Evolutionary conservation across 257 asterid genomes (phyloP), one percentile per base, ranked within the genome.

Genomic region (Fraxinus quadrangulata): DNA sequence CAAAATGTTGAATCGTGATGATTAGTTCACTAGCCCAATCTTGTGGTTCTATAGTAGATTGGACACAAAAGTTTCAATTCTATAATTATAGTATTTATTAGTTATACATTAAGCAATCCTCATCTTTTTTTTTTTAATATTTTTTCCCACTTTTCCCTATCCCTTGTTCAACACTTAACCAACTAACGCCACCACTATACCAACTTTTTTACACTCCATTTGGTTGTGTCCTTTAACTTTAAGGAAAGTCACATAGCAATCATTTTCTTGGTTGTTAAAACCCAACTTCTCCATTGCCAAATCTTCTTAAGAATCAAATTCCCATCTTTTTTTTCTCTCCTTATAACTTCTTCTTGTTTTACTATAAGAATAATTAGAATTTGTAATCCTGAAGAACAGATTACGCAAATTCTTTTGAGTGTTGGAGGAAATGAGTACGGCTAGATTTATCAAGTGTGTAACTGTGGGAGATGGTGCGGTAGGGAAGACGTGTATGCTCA

Each of bases 401-500:
- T 11, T 11, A 42, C 16, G 49, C 17, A 2, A 42, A 11, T 42
- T 42, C 49, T 37, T 37, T 37, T 37, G 42, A 37, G 42, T 37
- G 8, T 37, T 37, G 49, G 49, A 42, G 49, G 13, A 42, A 40
- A 92, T 92, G 96, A 85, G 85, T 6, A 88, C 97, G 0, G 90
- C 97, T 6, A 88, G 90, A 77, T 93, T 92, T 75, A 86, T 91
- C 83, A 93, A 93, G 82, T 93, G 97, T 72, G 97, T 93, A 1
- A 91, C 96, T 0, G 95, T 93, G 19, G 97, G 97, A 17, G 97
- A 93, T 67, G 97, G 98, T 2, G 97, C 97, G 0, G 97, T 93
- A 2, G 98, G 97, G 61, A 93, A 91, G 74, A 93, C 98, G 1
- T 93, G 97, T 86, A 85, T 93, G 96, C 93, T 93, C 76, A 93